Base-by-base conservation (phyloP, 441 rosid genomes). In the Croton laevigatus region DNA sequence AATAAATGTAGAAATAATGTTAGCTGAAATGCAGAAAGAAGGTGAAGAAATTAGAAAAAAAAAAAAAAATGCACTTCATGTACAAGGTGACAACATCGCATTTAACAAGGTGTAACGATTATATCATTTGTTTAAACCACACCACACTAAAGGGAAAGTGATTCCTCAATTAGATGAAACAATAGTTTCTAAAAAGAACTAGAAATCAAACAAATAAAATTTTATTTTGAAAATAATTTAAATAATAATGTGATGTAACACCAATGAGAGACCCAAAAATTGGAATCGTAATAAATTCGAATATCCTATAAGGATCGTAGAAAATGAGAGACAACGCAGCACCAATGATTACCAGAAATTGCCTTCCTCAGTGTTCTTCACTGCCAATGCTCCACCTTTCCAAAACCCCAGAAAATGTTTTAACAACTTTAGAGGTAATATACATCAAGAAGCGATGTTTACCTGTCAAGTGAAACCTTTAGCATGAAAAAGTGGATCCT, bases 1-100 rank as follows among this genome's bases (percentile, higher is more conserved):
- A 20, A 60, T 55, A 38, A 53, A 78, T 63, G 71, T 12, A 57
- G 52, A 59, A 38, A 54, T 32, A 10, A 27, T 8, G 13, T 52
- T n/a, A 58, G 23, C 7, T 32, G 3, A 53, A 23, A 27, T 40
- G 44, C 44, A 40, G 32, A 40, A 1, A 40, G 10, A 40, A 40
- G 44, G 44, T 40, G 27, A 32, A 61, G 27, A 42, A 44, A 46
- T 14, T 19, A n/a, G 44, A 74, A 49, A 42, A 27, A 9, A 45
- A 14, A 17, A 60, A 37, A 7, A 38, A 12, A 19, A 55, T 8
- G 44, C 10, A 55, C 27, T 46, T 32, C 19, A 36, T 19, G 34
- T 46, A 70, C 2, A 19, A 61, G 53, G 23, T 17, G 40, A 64
- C 22, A 46, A 55, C 10, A 40, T 55, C 52, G 20, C 11, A 38